Evolutionary conservation across 1,284 basidiomycete species (phyloP), one percentile per base, ranked within the genome.

Genomic region (Xerocomus amazonicus): DNA sequence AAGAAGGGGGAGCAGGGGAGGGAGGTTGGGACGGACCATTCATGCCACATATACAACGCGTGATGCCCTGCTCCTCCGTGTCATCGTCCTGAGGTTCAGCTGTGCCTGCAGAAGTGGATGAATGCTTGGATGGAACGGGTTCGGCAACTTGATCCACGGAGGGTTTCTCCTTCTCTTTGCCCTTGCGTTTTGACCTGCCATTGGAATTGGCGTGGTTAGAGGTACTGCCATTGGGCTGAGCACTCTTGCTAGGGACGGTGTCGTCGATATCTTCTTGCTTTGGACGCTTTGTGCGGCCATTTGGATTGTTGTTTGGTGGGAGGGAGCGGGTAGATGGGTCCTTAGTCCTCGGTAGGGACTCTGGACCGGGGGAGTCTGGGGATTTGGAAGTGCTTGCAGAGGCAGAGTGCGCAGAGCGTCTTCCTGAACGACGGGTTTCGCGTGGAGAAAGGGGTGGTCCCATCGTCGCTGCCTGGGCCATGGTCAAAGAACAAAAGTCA

Each of bases 21-120:
- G 35, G 31, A 47, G 35, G 43, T 40, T 54, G 53, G 55, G 45
- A 75, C 86, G 65, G 65, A 95, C 92, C 90, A 59, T 84, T 82
- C 68, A 84, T 87, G 52, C 90, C 90, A 74, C 96, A 99, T 37
- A 97, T 83, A 71, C 96, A 99, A 56, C 96, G 85, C 60, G 95
- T 98, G 53, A 96, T 80, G 31, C 90, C 87, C 55, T 84, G 81
- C 58, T 92, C 88, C 55, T 92, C 92, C 47, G 83, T 80, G 53
- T 83, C 87, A 28, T 71, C 63, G 16, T 71, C 63, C 48, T 64
- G 66, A 37, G 71, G 75, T 27, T 70, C 70, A 31, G 66, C 60
- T 6, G 60, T 62, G 31, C 71, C 70, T n/a, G 67, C 66, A 33
- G 69, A 60, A 27, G 60, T 45, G 45, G 70, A 65, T 56, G 72